Evolutionary conservation across 352 stramenopile species (phyloP), one percentile per base, ranked within the genome.

Genomic region (Globisporangium cylindrosporum): DNA sequence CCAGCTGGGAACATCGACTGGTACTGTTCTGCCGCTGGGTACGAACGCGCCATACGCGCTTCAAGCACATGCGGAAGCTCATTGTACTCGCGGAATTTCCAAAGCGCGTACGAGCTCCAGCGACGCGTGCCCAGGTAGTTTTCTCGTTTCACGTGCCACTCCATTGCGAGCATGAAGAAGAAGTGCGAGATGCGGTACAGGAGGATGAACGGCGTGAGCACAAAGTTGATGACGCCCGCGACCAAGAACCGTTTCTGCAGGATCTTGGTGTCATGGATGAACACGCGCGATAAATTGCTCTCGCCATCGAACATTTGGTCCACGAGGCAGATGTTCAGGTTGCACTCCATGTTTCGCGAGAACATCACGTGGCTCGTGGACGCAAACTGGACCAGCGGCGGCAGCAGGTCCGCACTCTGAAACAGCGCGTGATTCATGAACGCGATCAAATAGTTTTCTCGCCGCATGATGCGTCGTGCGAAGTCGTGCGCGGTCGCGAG

Each of bases 361-460:
- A 94, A 91, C 76, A 95, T 89, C 14, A 94, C 79, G 67, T 94
- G 86, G 49, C 84, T 81, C 41, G 77, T 88, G 8, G 84, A 91
- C 14, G 89, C 71, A 70, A 91, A 89, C 62, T 96, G 76, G 67
- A 97, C 62, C 53, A 67, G 76, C 43, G 80, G 62, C 0, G 92
- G 94, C 46, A 98, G 69, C 22, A 93, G 54, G 56, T 86, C 79
- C 27, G 78, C 84, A 20, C 97, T 79, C 74, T 99, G 92, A 51
- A 99, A 91, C 15, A 99, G 76, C 29, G 89, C 78, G 61, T 96
- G 83, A 79, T 99, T 99, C 81, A 99, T 97, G 70, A 98, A 96
- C 12, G 95, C 96, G 65, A 99, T 97, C 20, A 99, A 73, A 75
- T 98, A 99, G 78, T 99, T 99, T 62, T 99, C 97, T 53, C 97